Evolutionary conservation across 257 asterid genomes (phyloP).

Genomic region (Nicotiana noctiflora): DNA sequence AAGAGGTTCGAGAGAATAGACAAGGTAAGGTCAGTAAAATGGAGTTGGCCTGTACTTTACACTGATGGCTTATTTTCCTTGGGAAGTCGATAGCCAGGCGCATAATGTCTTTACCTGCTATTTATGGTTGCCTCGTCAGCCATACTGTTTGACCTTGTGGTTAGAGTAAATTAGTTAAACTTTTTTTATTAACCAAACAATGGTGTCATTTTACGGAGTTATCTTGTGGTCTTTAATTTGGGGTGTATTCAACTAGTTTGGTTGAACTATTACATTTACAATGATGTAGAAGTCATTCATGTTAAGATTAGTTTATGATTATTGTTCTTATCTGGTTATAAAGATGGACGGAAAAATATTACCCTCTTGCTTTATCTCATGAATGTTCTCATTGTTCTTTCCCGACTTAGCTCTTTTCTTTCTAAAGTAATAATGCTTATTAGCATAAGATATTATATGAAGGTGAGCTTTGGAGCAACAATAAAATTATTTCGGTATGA

Average conservation of each 20-base stretch:
- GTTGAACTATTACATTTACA: too few relatives aligned
- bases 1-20: conserved; percentile 43
- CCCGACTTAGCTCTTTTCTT: neutral
- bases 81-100: conserved; percentile 22
- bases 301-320: too few relatives aligned
- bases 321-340: too few relatives aligned
- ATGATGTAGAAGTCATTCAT: too few relatives aligned
- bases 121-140: neutral
- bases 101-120: neutral
- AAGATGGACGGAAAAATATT: too few relatives aligned
- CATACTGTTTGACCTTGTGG: neutral
- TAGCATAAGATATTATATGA: neutral
- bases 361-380: neutral
- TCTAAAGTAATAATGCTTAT: neutral
- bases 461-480: too few relatives aligned
- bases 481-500: too few relatives aligned
- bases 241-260: too few relatives aligned
- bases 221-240: too few relatives aligned
- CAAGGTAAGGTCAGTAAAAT: conserved; percentile 39
- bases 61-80: conserved; percentile 43
- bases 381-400: neutral
- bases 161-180: neutral
- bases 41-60: conserved; percentile 43
- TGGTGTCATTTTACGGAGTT: too few relatives aligned
- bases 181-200: too few relatives aligned